phyloP scores from a whole-genome alignment of 2,329 filamentous ascomycete species.

The Periconia macrospinosa region DNA sequence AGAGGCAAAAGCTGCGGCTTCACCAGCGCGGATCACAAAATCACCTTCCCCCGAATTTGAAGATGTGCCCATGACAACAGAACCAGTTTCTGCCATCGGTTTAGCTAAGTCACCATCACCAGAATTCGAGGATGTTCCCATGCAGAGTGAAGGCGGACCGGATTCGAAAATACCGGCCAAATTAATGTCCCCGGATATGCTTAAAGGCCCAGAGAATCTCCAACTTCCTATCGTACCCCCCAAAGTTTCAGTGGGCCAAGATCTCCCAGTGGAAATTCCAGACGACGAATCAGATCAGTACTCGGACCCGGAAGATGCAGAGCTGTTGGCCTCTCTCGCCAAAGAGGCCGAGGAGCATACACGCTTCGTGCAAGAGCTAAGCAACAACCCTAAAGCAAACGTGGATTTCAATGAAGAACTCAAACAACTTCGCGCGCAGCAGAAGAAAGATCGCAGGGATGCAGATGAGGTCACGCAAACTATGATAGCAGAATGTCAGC shows the following conservation, averaged over 20 bases:
- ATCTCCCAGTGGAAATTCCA: constrained; percentile 23
- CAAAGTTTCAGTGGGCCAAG: constrained; percentile 35
- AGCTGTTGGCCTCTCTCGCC: constrained; percentile 81
- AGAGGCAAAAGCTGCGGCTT: constrained; percentile 22
- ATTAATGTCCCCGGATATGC: constrained; percentile 19
- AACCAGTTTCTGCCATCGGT: constrained; percentile 2
- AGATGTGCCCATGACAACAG: constrained; percentile 45
- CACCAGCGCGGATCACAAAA: constrained; percentile 28
- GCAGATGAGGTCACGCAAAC: constrained; percentile 95
- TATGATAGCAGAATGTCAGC: constrained; percentile 95
- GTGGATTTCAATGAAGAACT: constrained; percentile 86
- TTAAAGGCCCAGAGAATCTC: constrained; percentile 33
- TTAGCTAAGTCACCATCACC: constrained; percentile 46
- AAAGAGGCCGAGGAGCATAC: constrained; percentile 92
- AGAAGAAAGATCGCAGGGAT: constrained; percentile 93
- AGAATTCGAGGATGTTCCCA: constrained; percentile 53
- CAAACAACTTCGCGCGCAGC: constrained; percentile 83
- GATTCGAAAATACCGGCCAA: not conserved
- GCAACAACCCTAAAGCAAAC: constrained; percentile 68
- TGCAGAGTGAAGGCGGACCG: constrained; percentile 11
- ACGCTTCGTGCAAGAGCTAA: constrained; percentile 85
- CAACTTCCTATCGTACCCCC: constrained; percentile 31
- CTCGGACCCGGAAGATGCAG: constrained; percentile 89
- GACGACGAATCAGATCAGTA: constrained; percentile 44
- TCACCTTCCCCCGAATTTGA: constrained; percentile 57